These are phyloP conservation scores for Capsicum rhomboideum DNA, from an alignment of 257 asterid species.

Conservation along the genomic window DNA sequence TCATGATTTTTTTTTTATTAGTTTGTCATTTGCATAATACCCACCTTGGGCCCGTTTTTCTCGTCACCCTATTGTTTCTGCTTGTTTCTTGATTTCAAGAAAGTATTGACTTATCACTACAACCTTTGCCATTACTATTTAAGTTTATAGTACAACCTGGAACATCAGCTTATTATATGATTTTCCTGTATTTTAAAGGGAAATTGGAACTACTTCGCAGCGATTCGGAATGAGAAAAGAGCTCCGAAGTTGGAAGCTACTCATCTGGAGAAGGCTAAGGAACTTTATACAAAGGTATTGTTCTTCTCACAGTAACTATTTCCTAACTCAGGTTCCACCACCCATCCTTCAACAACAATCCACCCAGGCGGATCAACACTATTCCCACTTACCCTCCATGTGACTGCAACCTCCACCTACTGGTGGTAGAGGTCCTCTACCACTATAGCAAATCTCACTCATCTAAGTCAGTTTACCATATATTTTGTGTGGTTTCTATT, in stretches of 20 bases:
- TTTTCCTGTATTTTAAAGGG: constrained; percentile 47
- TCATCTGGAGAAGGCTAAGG: constrained; percentile 97
- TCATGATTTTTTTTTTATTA: constrained; percentile 3
- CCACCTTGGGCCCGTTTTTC: background rate
- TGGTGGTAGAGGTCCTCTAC: background rate
- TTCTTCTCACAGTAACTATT: constrained; percentile 1
- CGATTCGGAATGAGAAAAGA: constrained; percentile 76
- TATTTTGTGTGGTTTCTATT: background rate
- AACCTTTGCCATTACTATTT: background rate
- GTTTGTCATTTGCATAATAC: background rate
- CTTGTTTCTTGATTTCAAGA: background rate
- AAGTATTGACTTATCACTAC: background rate
- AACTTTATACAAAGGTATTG: constrained; percentile 81
- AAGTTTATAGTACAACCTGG: constrained; percentile 4
- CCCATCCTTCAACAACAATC: background rate
- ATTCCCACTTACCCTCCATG: background rate
- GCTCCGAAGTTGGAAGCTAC: constrained; percentile 92
- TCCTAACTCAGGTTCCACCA: constrained; percentile 10
- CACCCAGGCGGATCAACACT: background rate
- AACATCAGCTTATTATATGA: constrained; percentile 13
- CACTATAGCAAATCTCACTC: background rate
- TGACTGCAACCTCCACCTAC: background rate
- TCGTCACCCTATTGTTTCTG: background rate
- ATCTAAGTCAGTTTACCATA: background rate
- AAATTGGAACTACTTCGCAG: constrained; percentile 84